phyloP scores from a whole-genome alignment of 2,329 filamentous ascomycete species.

The Didymella keratinophila region DNA sequence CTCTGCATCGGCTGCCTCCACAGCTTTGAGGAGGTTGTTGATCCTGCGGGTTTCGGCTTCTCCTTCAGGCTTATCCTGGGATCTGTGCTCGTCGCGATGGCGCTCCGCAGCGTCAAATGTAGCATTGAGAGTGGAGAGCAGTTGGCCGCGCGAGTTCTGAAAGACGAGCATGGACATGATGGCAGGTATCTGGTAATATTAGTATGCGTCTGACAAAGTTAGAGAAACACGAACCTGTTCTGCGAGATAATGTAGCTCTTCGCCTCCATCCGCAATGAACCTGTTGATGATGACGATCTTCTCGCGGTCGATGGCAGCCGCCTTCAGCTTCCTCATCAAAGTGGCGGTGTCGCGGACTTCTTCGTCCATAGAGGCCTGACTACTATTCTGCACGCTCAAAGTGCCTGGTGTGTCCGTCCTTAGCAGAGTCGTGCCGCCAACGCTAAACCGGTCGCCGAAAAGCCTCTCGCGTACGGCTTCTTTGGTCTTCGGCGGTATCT shows the following conservation, averaged over 20 bases:
- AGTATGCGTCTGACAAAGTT: conserved; percentile 14
- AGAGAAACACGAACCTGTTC: conserved; percentile 57
- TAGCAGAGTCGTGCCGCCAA: conserved; percentile 48
- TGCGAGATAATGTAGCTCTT: conserved; percentile 76
- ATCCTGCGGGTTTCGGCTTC: conserved; percentile 62
- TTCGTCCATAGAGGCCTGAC: conserved; percentile 54
- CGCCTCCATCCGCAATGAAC: conserved; percentile 77
- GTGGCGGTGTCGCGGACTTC: conserved; percentile 71
- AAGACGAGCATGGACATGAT: conserved; percentile 79
- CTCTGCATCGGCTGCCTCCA: conserved; percentile 79
- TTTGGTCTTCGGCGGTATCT: conserved; percentile 46
- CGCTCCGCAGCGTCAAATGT: conserved; percentile 62
- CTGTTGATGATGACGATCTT: conserved; percentile 84
- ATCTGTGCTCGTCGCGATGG: conserved; percentile 58
- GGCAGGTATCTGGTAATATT: conserved; percentile 38
- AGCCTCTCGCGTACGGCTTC: conserved; percentile 42
- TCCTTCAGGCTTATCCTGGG: conserved; percentile 54
- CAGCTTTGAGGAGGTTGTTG: conserved; percentile 75
- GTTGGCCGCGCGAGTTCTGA: conserved; percentile 80
- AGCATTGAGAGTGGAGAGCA: conserved; percentile 73
- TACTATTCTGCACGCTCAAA: conserved; percentile 47
- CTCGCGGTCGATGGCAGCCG: conserved; percentile 83
- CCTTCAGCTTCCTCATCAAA: conserved; percentile 72
- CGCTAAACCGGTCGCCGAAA: conserved; percentile 50
- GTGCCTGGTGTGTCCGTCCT: conserved; percentile 54